Evolutionary conservation across 139 green algal genomes (phyloP).

Genomic region (Nannochloris sp.): DNA sequence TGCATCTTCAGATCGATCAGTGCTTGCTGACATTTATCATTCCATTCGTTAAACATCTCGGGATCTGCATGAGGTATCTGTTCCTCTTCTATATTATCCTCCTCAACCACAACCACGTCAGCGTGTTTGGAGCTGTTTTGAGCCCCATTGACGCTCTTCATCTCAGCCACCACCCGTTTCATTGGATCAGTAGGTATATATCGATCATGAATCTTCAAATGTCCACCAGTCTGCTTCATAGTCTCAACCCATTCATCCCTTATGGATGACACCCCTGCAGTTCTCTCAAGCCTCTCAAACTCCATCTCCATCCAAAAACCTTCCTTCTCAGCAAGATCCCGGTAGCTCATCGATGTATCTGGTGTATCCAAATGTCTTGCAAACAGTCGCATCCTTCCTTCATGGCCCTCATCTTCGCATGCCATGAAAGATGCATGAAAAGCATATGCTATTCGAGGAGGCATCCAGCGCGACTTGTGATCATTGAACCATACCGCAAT

Average conservation of each 20-base stretch:
- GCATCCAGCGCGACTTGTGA: conserved; percentile 25
- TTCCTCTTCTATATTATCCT: too few relatives aligned
- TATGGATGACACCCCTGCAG: not conserved
- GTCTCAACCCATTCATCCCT: not conserved
- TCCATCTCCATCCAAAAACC: conserved; percentile 40
- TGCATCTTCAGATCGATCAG: too few relatives aligned
- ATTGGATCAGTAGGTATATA: too few relatives aligned
- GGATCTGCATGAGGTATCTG: too few relatives aligned
- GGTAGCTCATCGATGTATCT: not conserved
- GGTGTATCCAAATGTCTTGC: conserved; percentile 3
- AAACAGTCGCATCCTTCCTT: not conserved
- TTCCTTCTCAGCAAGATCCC: conserved; percentile 22
- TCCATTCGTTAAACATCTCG: too few relatives aligned
- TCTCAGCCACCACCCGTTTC: too few relatives aligned
- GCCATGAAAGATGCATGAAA: conserved; percentile 38
- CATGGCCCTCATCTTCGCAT: not conserved
- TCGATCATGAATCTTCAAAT: too few relatives aligned
- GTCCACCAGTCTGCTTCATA: too few relatives aligned
- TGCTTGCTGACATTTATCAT: too few relatives aligned
- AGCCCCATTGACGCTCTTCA: too few relatives aligned
- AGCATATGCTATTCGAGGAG: conserved; percentile 27
- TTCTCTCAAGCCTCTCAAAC: not conserved
- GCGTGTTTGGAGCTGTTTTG: too few relatives aligned
- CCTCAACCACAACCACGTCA: too few relatives aligned
- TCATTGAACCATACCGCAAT: conserved; percentile 39